These are phyloP conservation scores for Phytophthora pinifolia DNA, from an alignment of 352 stramenopile genomes.

Conservation along the genomic window DNA sequence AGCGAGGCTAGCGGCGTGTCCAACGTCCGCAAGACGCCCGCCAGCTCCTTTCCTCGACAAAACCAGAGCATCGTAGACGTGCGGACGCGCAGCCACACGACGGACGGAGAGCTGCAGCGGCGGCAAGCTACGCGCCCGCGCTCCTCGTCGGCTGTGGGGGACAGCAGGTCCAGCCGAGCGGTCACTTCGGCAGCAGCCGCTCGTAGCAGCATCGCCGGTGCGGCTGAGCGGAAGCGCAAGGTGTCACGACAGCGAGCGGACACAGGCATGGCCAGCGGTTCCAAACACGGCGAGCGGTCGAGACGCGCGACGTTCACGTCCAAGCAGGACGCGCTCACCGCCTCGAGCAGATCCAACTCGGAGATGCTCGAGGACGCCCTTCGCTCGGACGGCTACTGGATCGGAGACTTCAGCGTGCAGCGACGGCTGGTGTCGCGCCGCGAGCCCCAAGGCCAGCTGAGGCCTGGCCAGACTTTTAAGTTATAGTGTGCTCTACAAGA, in stretches of 20 bases:
- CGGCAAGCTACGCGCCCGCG: slow-evolving; percentile 19
- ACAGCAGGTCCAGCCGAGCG: slow-evolving; percentile 8
- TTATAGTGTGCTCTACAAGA: slow-evolving; percentile 37
- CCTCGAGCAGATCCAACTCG: slow-evolving; percentile 30
- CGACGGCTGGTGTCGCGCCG: slow-evolving; percentile 40
- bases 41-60: slow-evolving; percentile 4
- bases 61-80: slow-evolving; percentile 25
- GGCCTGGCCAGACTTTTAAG: slow-evolving; percentile 17
- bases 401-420: slow-evolving; percentile 65
- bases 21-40: slow-evolving; percentile 1
- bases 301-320: slow-evolving; percentile 31
- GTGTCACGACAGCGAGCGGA: slow-evolving; percentile 24
- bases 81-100: slow-evolving; percentile 19
- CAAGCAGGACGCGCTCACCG: slow-evolving; percentile 30
- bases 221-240: slow-evolving; percentile 24
- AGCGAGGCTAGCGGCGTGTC: slow-evolving; percentile 12
- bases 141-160: slow-evolving; percentile 25
- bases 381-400: slow-evolving; percentile 76
- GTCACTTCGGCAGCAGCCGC: background rate
- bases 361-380: slow-evolving; percentile 58
- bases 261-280: slow-evolving; percentile 10
- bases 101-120: slow-evolving; percentile 17
- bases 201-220: slow-evolving; percentile 1
- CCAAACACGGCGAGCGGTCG: slow-evolving; percentile 23
- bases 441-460: slow-evolving; percentile 32